phyloP scores from a whole-genome alignment of 306 rosid species.

The Castanea sativa region DNA sequence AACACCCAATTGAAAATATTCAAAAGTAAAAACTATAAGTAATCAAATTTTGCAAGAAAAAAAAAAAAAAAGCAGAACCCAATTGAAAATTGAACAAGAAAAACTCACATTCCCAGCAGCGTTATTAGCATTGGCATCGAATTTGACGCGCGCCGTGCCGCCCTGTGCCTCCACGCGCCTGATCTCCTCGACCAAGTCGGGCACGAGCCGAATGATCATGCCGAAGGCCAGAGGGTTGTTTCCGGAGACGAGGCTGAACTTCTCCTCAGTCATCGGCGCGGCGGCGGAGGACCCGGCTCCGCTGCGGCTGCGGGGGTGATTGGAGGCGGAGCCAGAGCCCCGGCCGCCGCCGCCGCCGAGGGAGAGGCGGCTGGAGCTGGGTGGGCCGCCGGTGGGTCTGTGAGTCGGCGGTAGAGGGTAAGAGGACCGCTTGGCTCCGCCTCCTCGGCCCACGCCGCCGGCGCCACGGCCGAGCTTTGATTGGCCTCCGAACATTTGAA shows the following conservation, averaged over 20 bases:
- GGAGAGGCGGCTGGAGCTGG: slow-evolving; percentile 49
- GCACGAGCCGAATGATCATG: slow-evolving; percentile 77
- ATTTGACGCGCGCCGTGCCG: slow-evolving; percentile 79
- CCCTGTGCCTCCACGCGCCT: slow-evolving; percentile 85
- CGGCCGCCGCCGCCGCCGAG: slow-evolving; percentile 58
- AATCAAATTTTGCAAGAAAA: too few species aligned
- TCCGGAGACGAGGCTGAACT: slow-evolving; percentile 67
- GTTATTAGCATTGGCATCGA: slow-evolving; percentile 51
- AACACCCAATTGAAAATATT: background rate
- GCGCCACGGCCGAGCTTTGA: slow-evolving; percentile 79
- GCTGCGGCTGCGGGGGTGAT: slow-evolving; percentile 27
- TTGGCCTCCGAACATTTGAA: slow-evolving; percentile 65
- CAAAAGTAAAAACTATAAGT: too few species aligned
- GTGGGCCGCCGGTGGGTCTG: slow-evolving; percentile 39
- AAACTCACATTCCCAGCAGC: slow-evolving; percentile 70
- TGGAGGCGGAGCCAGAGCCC: slow-evolving; percentile 18
- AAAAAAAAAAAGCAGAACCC: too few species aligned
- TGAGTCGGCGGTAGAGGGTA: slow-evolving; percentile 52
- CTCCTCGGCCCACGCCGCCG: slow-evolving; percentile 35
- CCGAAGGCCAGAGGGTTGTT: slow-evolving; percentile 69
- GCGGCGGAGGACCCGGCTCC: slow-evolving; percentile 24
- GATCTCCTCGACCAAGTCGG: slow-evolving; percentile 92
- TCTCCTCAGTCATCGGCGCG: slow-evolving; percentile 63
- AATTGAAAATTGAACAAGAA: background rate
- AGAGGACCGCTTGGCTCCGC: slow-evolving; percentile 57